Evolutionary conservation across 495 filamentous ascomycete species (phyloP).

Genomic region (Tuber brumale): DNA sequence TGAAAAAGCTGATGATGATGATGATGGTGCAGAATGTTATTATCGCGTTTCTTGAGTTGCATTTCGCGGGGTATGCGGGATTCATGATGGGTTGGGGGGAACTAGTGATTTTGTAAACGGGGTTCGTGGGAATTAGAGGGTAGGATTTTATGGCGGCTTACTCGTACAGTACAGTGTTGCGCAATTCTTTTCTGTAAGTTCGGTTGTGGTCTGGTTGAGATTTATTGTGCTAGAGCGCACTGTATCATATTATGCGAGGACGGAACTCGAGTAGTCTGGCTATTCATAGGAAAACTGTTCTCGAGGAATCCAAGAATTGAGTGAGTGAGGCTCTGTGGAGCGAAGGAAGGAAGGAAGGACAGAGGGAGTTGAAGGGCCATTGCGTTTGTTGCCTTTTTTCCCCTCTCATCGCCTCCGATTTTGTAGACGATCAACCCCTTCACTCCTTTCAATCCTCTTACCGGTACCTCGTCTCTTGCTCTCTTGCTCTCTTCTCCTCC

Average conservation of each 20-base stretch:
- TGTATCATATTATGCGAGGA: background rate
- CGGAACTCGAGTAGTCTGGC: background rate
- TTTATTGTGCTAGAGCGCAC: background rate
- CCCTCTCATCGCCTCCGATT: slow-evolving; percentile 3
- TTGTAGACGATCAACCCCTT: background rate
- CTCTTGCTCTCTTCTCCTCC: background rate
- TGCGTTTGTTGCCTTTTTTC: background rate
- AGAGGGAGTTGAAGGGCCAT: background rate
- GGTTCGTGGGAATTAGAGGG: background rate
- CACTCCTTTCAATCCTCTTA: background rate
- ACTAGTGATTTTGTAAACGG: background rate
- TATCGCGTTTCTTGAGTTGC: background rate
- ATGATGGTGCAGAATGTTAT: background rate
- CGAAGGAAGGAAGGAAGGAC: background rate
- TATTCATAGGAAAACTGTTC: too few relatives aligned
- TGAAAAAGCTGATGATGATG: background rate
- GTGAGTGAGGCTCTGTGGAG: slow-evolving; percentile 1
- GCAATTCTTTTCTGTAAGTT: background rate
- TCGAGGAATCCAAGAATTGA: background rate
- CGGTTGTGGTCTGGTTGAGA: background rate
- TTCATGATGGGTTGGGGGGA: background rate
- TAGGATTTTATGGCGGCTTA: background rate
- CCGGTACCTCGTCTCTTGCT: background rate
- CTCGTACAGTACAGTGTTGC: background rate
- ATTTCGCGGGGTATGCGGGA: background rate